phyloP scores from a whole-genome alignment of 2,329 filamentous ascomycete species.

The Fusarium napiforme region DNA sequence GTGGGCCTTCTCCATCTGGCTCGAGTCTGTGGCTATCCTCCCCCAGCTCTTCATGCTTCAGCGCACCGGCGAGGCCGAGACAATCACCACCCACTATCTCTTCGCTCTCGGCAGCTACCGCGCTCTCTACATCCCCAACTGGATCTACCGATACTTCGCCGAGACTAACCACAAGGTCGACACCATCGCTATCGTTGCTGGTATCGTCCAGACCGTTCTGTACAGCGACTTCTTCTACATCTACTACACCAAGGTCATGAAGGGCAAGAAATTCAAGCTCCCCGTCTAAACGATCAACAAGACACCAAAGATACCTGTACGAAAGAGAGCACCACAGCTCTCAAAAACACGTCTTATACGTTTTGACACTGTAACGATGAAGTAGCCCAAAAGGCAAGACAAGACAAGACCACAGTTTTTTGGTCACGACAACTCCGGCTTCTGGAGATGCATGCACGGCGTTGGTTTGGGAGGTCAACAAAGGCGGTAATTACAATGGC shows the following conservation, averaged over 20 bases:
- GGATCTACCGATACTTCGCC: slow-evolving; percentile 89
- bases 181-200: slow-evolving; percentile 87
- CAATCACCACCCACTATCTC: slow-evolving; percentile 98
- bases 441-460: slow-evolving; percentile 48
- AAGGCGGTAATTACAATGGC: slow-evolving; percentile 44
- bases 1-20: slow-evolving; percentile 98
- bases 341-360: slow-evolving; percentile 11
- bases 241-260: slow-evolving; percentile 96
- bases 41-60: slow-evolving; percentile 99
- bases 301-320: slow-evolving; percentile 16
- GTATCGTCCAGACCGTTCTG: slow-evolving; percentile 90
- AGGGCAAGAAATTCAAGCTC: slow-evolving; percentile 88
- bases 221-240: slow-evolving; percentile 99
- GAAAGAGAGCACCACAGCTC: slow-evolving; percentile 20
- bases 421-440: slow-evolving; percentile 38
- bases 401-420: slow-evolving; percentile 26
- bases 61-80: slow-evolving; percentile 96
- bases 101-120: slow-evolving; percentile 93
- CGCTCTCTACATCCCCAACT: slow-evolving; percentile 97
- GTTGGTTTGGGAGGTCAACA: slow-evolving; percentile 45
- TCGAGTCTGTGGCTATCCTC: slow-evolving; percentile 95
- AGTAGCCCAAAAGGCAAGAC: slow-evolving; percentile 30
- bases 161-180: slow-evolving; percentile 80
- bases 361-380: slow-evolving; percentile 28
- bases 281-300: slow-evolving; percentile 68